These are phyloP conservation scores for Saturnispora sekii DNA, from an alignment of 805 yeast genomes.

Conservation along the genomic window DNA sequence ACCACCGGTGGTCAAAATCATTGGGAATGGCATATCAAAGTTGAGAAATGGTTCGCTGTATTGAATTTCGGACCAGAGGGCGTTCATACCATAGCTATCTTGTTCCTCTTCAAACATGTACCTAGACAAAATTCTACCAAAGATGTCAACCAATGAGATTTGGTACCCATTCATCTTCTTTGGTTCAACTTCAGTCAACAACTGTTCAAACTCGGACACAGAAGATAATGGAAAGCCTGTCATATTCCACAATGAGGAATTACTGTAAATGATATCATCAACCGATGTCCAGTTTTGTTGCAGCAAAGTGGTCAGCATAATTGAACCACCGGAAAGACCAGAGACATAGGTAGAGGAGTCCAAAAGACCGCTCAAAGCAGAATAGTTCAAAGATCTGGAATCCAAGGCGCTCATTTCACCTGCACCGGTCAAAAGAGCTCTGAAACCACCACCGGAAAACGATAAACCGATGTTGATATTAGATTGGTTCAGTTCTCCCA, in stretches of 20 bases:
- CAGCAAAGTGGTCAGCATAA: slow-evolving; percentile 60
- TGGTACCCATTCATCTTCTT: slow-evolving; percentile 51
- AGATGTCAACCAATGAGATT: slow-evolving; percentile 55
- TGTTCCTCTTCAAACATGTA: slow-evolving; percentile 52
- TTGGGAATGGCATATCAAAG: slow-evolving; percentile 63
- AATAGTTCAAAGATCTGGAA: slow-evolving; percentile 44
- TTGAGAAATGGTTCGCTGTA: slow-evolving; percentile 45
- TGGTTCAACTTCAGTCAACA: slow-evolving; percentile 37
- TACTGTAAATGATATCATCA: slow-evolving; percentile 36
- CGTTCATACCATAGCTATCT: slow-evolving; percentile 46
- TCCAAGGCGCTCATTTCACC: slow-evolving; percentile 76
- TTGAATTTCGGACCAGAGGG: slow-evolving; percentile 46
- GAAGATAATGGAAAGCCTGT: slow-evolving; percentile 45
- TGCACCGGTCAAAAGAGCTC: slow-evolving; percentile 79
- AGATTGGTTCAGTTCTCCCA: slow-evolving; percentile 24
- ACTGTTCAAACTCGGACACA: slow-evolving; percentile 38
- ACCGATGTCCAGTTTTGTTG: slow-evolving; percentile 63
- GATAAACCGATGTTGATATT: slow-evolving; percentile 47
- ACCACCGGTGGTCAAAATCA: slow-evolving; percentile 52
- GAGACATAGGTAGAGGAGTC: slow-evolving; percentile 64
- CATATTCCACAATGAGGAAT: slow-evolving; percentile 53
- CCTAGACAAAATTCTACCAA: slow-evolving; percentile 62
- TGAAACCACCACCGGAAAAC: slow-evolving; percentile 77
- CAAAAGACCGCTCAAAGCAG: slow-evolving; percentile 43
- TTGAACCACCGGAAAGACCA: slow-evolving; percentile 73